phyloP scores from a whole-genome alignment of 2,329 filamentous ascomycete genomes.

The Diaporthe caulivora region DNA sequence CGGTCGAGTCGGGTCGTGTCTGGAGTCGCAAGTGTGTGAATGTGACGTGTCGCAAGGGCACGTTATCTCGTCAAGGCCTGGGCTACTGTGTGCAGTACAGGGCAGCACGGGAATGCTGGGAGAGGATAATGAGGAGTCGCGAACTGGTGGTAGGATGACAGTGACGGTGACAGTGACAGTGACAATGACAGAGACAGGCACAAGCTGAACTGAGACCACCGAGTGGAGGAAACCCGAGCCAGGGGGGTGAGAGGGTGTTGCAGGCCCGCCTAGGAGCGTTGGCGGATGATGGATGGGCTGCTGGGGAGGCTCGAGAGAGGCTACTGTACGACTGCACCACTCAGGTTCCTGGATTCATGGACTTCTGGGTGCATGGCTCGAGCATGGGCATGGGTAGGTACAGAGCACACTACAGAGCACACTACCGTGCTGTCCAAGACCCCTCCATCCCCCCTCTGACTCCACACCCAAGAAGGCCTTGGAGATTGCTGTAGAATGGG shows the following conservation, averaged over 20 bases:
- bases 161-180: not conserved
- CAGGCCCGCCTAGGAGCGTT: not conserved
- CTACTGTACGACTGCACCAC: not conserved
- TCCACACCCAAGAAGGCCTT: slow-evolving; percentile 6
- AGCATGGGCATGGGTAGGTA: not conserved
- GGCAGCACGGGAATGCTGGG: not conserved
- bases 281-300: slow-evolving; percentile 9
- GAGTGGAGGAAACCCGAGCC: slow-evolving; percentile 26
- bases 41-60: slow-evolving; percentile 19
- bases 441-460: slow-evolving; percentile 1
- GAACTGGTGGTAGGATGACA: slow-evolving; percentile 25
- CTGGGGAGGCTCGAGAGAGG: not conserved
- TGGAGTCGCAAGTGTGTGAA: slow-evolving; percentile 4
- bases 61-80: slow-evolving; percentile 6
- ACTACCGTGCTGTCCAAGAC: not conserved
- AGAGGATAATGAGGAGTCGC: slow-evolving; percentile 10
- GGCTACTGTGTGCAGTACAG: slow-evolving; percentile 8
- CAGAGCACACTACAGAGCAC: no score
- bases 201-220: slow-evolving; percentile 29
- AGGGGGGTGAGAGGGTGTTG: not conserved
- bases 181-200: not conserved
- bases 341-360: not conserved
- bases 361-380: no score
- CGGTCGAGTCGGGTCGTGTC: not conserved
- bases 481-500: slow-evolving; percentile 19